Evolutionary conservation across 495 filamentous ascomycete species (phyloP), one percentile per base, ranked within the genome.

Genomic region (Penicillium atrosanguineum): DNA sequence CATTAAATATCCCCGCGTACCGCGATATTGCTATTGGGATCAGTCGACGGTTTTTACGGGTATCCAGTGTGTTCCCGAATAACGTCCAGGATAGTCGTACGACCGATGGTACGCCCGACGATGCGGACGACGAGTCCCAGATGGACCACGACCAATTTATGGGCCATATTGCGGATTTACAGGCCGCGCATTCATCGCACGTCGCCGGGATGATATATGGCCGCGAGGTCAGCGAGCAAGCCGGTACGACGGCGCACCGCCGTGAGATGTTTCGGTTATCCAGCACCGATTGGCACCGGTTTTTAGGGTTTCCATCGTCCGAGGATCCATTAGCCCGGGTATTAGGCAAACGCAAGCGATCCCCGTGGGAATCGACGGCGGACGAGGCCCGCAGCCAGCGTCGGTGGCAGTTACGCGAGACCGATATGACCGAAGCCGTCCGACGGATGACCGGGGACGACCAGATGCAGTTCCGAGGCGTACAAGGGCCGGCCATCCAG

Each of bases 181-280:
- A 59, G 37, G 61, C 49, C 0, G 50, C 43, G 11, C 21, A 62
- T 43, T 55, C 23, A 11, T 56, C 47, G 1, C 12, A 64, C 14
- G 26, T 59, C 0, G 59, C 59, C 26, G 55, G 51, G 3, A 62
- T 53, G 12, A 57, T 59, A 28, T 64, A 62, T 20, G 44, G 43
- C n/a, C 44, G 47, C 4, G 44, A 52, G 11, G 47, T 64, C 23
- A 49, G 23, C 19, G 54, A 64, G 59, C 34, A 56, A 44, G 51
- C 50, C 14, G 31, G 44, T 1, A 57, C 49, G 0, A 52, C 39
- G 2, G 49, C 49, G 6, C 31, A 53, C 45, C 45, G 45, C 8
- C 43, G 40, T 18, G 37, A 52, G 50, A 44, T 57, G 12, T 53
- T 57, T 18, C 44, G 50, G 11, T 15, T 53, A 9, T 53, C 44